Base-by-base conservation (phyloP, 1,139 yeast genomes). In the Blastobotrys arbuscula region DNA sequence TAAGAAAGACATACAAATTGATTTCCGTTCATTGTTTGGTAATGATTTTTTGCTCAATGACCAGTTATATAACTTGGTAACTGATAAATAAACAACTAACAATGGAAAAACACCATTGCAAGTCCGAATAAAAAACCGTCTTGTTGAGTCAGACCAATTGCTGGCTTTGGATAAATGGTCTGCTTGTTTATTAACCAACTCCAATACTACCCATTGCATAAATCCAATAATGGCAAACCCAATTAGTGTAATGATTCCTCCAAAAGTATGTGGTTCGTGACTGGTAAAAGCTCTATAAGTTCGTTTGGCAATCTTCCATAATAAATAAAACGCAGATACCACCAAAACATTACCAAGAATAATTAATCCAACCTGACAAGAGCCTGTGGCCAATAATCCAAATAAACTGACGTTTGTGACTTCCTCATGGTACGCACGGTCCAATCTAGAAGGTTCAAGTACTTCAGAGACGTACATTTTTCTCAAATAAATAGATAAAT, bases 391-490 rank as follows among this genome's bases (percentile, higher is more conserved):
- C 12, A 44, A 38, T 7, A 42, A 35, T 4, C 45, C 44, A 24
- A 45, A 45, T 19, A 40, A 44, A 19, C 49, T 36, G 5, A 16
- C 23, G 5, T 20, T 20, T 3, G 36, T 35, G 28, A 41, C 39
- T 39, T 45, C 49, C 13, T 45, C 49, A 10, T 45, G 40, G 35
- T 40, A 40, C 18, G 49, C 49, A 16, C 37, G 34, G 3, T 30
- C 21, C 23, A 45, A 31, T 9, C 44, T 26, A 2, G 49, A 45
- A 23, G 49, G 49, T 33, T 45, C 49, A 12, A 45, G 41, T 16
- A 41, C 39, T 19, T 45, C 43, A n/a, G 49, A 45, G 23, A 45
- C 23, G 28, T 40, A 45, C 49, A 45, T 45, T 21, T 10, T 35
- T 36, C n/a, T 28, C 13, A 28, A 16, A 33, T 37, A 33, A 13